Evolutionary conservation across 257 asterid genomes (phyloP), one percentile per base, ranked within the genome.

Genomic region (Anisodus acutangulus): DNA sequence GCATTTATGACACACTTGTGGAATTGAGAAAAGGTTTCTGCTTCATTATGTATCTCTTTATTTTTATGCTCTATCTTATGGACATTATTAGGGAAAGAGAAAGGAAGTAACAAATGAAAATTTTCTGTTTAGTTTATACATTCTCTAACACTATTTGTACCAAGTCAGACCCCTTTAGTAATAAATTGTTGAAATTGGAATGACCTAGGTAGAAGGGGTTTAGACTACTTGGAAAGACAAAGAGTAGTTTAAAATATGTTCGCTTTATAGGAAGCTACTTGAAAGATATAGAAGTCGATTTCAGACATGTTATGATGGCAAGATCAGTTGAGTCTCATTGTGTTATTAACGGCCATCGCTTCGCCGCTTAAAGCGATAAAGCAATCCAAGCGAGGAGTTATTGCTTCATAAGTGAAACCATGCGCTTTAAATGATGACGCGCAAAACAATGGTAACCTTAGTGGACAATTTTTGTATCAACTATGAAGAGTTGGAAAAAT

Each of bases 201-300:
- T 55, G n/a, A 54, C 59, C 59, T 55, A 55, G n/a, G 15, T 11
- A 55, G 59, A 55, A 55, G 17, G n/a, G n/a, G 4, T 55, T 55
- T 12, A 4, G 43, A 39, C 43, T 39, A 39, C 43, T 39, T 39
- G 43, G 4, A 39, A 39, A 4, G 43, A 39, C 43, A 39, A 1
- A 39, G 79, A 70, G 57, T 71, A 45, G 58, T 71, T 71, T n/a
- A 71, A 43, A 71, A 9, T 45, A 71, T 9, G 39, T 71, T 17
- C 7, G 19, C 6, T 70, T 41, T 70, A 66, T 66, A 22, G 26
- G 1, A 41, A 41, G 79, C 79, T n/a, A 72, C 58, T 72, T 12
- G n/a, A 72, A 72, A 39, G 47, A 72, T 72, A 47, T 19, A 47
- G 0, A 45, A 45, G 80, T n/a, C 17, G 35, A 45, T 72, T 70